Conservation (phyloP, 2,329 filamentous ascomycete species). For the Metarhizium anisopliae region DNA sequence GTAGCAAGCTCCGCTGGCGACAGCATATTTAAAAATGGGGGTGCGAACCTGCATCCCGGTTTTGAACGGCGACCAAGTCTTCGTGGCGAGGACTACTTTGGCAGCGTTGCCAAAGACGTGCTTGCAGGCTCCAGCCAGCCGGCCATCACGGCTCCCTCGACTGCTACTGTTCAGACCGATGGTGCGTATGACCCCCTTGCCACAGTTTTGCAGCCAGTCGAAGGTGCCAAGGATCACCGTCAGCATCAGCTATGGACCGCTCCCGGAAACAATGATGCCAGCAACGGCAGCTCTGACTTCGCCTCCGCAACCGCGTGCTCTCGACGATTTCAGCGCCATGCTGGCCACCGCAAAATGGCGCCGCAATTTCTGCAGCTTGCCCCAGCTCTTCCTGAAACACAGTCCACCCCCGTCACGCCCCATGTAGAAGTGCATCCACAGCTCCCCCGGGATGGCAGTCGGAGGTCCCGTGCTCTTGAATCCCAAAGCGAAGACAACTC, state of each 20-base stretch:
- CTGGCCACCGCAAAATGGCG: conserved; percentile 32
- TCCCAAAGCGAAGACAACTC: conserved; percentile 34
- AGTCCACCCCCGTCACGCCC: conserved; percentile 27
- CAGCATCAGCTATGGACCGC: not conserved
- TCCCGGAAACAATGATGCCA: not conserved
- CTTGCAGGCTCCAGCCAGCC: conserved; percentile 16
- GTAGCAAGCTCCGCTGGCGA: conserved; percentile 56
- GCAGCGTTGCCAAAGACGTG: conserved; percentile 27
- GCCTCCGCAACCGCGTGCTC: conserved; percentile 3
- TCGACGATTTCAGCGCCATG: conserved; percentile 29
- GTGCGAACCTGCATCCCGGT: conserved; percentile 44
- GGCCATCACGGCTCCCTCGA: conserved; percentile 14
- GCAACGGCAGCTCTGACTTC: conserved; percentile 13
- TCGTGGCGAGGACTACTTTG: conserved; percentile 46
- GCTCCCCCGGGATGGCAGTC: conserved; percentile 33
- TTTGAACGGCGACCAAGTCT: conserved; percentile 45
- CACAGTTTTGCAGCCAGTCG: conserved; percentile 24
- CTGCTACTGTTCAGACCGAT: conserved; percentile 16
- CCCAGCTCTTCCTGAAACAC: conserved; percentile 15
- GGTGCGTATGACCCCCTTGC: conserved; percentile 30
- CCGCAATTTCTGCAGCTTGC: conserved; percentile 35
- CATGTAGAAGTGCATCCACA: conserved; percentile 24
- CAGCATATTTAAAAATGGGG: conserved; percentile 32
- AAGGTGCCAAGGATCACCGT: conserved; percentile 1
- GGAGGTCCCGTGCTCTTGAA: conserved; percentile 32